Evolutionary conservation across 2,329 filamentous ascomycete genomes (phyloP).

Genomic region (Hypoxylon sp.): DNA sequence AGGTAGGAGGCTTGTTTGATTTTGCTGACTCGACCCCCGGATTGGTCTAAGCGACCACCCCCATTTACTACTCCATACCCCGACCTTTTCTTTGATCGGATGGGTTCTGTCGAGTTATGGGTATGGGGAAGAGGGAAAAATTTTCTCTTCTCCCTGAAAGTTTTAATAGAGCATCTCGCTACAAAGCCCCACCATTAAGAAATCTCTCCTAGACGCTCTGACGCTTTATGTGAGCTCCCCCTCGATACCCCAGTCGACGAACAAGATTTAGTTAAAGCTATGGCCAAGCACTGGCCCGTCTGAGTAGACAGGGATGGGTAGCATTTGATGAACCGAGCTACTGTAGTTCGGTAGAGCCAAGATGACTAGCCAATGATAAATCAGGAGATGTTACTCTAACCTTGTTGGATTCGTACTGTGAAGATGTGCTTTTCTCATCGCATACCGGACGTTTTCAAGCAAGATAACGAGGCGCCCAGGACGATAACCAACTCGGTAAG

Average conservation of each 20-base stretch:
- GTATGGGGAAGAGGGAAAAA: slow-evolving; percentile 29
- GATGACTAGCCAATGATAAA: slow-evolving; percentile 28
- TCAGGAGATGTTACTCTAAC: slow-evolving; percentile 29
- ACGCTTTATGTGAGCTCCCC: slow-evolving; percentile 18
- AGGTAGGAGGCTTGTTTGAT: slow-evolving; percentile 28
- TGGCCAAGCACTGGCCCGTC: slow-evolving; percentile 25
- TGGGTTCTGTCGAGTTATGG: slow-evolving; percentile 10
- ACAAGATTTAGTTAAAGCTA: slow-evolving; percentile 27
- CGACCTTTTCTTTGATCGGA: slow-evolving; percentile 23
- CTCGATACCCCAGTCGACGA: slow-evolving; percentile 15
- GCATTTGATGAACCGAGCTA: slow-evolving; percentile 24
- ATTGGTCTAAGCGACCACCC: slow-evolving; percentile 24
- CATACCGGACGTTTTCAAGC: slow-evolving; percentile 13
- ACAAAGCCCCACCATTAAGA: slow-evolving; percentile 23
- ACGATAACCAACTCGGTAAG: slow-evolving; percentile 20
- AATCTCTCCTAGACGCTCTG: slow-evolving; percentile 26
- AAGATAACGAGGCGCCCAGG: slow-evolving; percentile 38
- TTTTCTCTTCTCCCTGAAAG: slow-evolving; percentile 19
- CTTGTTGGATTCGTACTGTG: slow-evolving; percentile 31
- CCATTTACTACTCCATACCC: slow-evolving; percentile 36
- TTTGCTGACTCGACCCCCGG: neutral
- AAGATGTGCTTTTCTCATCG: slow-evolving; percentile 5
- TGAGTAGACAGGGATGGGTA: slow-evolving; percentile 31
- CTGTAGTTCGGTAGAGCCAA: slow-evolving; percentile 37
- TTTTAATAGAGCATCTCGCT: slow-evolving; percentile 18